phyloP scores from a whole-genome alignment of 2,329 filamentous ascomycete genomes.

The Beauveria bassiana region DNA sequence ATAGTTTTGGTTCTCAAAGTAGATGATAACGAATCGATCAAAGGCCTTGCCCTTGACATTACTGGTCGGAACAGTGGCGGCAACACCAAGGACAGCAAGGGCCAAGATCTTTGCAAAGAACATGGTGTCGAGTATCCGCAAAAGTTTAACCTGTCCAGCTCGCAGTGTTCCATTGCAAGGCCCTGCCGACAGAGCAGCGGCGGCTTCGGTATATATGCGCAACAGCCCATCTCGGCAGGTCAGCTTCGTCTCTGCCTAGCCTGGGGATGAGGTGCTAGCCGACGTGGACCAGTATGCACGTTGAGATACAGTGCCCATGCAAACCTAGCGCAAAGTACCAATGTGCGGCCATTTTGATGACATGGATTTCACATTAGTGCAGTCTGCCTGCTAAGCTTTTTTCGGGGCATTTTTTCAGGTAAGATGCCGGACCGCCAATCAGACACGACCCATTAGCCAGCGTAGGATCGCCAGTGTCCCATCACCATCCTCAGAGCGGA shows the following conservation, averaged over 20 bases:
- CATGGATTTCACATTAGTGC: background rate
- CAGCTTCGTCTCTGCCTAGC: too few species aligned
- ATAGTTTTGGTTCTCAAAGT: constrained; percentile 71
- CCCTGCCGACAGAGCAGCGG: background rate
- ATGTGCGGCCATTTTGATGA: background rate
- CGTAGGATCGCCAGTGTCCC: background rate
- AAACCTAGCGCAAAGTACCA: background rate
- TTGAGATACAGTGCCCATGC: background rate
- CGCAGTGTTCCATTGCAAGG: background rate
- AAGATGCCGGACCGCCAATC: background rate
- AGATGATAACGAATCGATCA: constrained; percentile 64
- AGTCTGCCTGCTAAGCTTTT: background rate
- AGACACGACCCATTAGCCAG: background rate
- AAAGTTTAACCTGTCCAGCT: too few species aligned
- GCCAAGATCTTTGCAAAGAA: constrained; percentile 1
- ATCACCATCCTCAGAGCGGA: background rate
- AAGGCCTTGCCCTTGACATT: constrained; percentile 37
- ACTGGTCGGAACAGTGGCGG: constrained; percentile 9
- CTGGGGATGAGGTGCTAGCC: background rate
- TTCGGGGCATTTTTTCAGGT: background rate
- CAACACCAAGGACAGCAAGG: background rate
- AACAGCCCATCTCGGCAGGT: background rate
- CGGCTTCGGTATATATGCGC: background rate
- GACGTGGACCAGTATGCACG: background rate
- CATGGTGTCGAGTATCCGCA: background rate